A percentile compares a stretch with the other conserved stretches of the same genome.
phyloP scores from a whole-genome alignment of 2,329 filamentous ascomycete species.

The Graphiopsis chlorocephala region DNA sequence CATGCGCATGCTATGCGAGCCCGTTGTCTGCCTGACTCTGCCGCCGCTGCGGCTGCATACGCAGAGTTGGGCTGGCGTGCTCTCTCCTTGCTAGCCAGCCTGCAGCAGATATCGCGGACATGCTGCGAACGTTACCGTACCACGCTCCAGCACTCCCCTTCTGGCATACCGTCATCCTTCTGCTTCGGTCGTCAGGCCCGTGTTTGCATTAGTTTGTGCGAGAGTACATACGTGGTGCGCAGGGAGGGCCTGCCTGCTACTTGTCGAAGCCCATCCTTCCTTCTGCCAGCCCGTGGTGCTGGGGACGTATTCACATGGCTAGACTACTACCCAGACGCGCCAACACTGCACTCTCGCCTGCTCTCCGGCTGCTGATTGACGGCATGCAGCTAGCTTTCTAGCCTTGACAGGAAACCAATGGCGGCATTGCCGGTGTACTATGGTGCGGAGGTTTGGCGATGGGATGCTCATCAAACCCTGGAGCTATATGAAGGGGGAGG shows the following conservation, averaged over 20 bases:
- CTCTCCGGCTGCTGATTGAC: slow-evolving; percentile 4
- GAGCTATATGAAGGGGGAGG: slow-evolving; percentile 13
- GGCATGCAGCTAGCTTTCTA: slow-evolving; percentile 34
- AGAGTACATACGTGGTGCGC: slow-evolving; percentile 3
- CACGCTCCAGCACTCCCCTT: not conserved
- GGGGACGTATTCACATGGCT: not conserved
- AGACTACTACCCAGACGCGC: not conserved
- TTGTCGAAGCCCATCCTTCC: slow-evolving; percentile 4
- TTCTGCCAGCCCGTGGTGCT: slow-evolving; percentile 1
- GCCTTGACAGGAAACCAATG: slow-evolving; percentile 33
- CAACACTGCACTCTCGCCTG: slow-evolving; percentile 4
- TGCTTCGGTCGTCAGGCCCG: slow-evolving; percentile 4
- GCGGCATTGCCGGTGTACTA: slow-evolving; percentile 19
- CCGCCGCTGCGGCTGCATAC: slow-evolving; percentile 4
- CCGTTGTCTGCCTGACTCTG: slow-evolving; percentile 9
- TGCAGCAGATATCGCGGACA: not conserved
- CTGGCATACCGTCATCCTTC: not conserved
- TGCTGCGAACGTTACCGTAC: slow-evolving; percentile 7
- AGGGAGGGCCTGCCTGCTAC: not conserved
- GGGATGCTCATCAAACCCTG: slow-evolving; percentile 5
- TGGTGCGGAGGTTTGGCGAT: slow-evolving; percentile 11
- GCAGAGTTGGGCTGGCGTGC: slow-evolving; percentile 3
- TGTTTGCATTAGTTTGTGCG: slow-evolving; percentile 4
- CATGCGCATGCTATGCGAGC: not conserved
- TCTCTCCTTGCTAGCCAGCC: slow-evolving; percentile 1